Percentiles rank a stretch among this genome's conserved stretches.
phyloP scores from a whole-genome alignment of 129 eudicot genomes.

The Tagetes erecta region DNA sequence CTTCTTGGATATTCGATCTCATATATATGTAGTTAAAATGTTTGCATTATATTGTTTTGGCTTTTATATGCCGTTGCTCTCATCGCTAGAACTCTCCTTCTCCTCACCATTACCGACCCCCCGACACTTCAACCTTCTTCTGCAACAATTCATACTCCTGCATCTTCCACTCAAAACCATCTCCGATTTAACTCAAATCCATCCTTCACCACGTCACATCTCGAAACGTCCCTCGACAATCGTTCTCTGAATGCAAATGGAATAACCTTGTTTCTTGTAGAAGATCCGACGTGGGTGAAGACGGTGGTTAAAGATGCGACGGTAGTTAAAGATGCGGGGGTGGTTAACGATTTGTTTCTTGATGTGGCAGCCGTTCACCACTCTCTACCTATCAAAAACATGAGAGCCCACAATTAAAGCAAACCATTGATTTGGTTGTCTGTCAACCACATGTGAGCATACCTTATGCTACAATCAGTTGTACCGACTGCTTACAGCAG shows the following conservation, averaged over 20 bases:
- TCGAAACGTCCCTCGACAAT: constrained; percentile 54
- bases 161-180: constrained; percentile 14
- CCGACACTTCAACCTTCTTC: constrained; percentile 21
- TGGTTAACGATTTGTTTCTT: constrained; percentile 22
- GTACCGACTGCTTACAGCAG: too few species aligned
- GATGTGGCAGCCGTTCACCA: too few species aligned
- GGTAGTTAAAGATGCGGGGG: constrained; percentile 39
- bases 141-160: constrained; percentile 29
- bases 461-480: too few species aligned
- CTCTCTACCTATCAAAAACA: too few species aligned
- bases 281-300: constrained; percentile 76
- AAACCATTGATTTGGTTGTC: too few species aligned
- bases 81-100: constrained; percentile 24
- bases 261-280: constrained; percentile 77
- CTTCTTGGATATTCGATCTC: too few species aligned
- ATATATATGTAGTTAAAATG: too few species aligned
- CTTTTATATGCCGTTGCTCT: constrained; percentile 13
- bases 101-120: constrained; percentile 33
- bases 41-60: too few species aligned
- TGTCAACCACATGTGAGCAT: too few species aligned
- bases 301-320: constrained; percentile 59
- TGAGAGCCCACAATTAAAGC: too few species aligned
- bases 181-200: constrained; percentile 43
- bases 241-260: constrained; percentile 57
- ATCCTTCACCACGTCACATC: constrained; percentile 75